A percentile compares a stretch with the other conserved stretches of the same genome.
Conservation (phyloP, 2,329 filamentous ascomycete genomes). For the Bretziella fagacearum region DNA sequence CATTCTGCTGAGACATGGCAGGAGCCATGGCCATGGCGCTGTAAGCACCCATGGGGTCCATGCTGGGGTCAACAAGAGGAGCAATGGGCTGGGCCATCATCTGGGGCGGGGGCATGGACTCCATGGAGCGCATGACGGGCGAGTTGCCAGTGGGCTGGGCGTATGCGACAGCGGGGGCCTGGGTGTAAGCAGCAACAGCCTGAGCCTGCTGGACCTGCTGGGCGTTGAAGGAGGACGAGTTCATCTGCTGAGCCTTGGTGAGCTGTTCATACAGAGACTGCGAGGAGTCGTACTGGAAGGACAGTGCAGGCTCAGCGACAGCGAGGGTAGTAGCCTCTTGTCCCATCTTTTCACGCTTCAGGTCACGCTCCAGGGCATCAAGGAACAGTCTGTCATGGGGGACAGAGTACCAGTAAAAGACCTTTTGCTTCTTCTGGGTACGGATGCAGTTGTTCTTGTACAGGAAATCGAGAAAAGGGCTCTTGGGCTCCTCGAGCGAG, state of each 20-base stretch:
- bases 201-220: conserved; percentile 33
- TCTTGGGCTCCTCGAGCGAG: conserved; percentile 96
- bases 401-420: conserved; percentile 99
- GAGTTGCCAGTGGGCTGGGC: conserved; percentile 67
- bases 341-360: conserved; percentile 99
- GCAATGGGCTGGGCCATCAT: conserved; percentile 50
- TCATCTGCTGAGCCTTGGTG: conserved; percentile 97
- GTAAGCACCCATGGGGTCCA: conserved; percentile 60
- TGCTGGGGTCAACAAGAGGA: conserved; percentile 37
- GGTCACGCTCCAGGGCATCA: conserved; percentile 86
- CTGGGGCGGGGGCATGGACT: conserved; percentile 82
- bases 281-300: conserved; percentile 97
- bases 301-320: conserved; percentile 89
- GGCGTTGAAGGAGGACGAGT: conserved; percentile 87
- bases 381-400: conserved; percentile 95
- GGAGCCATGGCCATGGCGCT: conserved; percentile 49
- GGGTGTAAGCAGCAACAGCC: conserved; percentile 24
- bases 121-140: conserved; percentile 75
- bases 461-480: conserved; percentile 90
- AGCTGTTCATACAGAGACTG: conserved; percentile 98
- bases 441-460: conserved; percentile 99
- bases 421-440: conserved; percentile 99
- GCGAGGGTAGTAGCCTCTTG: conserved; percentile 95
- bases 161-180: conserved; percentile 19
- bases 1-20: conserved; percentile 43